These are phyloP conservation scores for Dipteronia sinensis DNA, from an alignment of 345 rosid genomes.

Conservation along the genomic window DNA sequence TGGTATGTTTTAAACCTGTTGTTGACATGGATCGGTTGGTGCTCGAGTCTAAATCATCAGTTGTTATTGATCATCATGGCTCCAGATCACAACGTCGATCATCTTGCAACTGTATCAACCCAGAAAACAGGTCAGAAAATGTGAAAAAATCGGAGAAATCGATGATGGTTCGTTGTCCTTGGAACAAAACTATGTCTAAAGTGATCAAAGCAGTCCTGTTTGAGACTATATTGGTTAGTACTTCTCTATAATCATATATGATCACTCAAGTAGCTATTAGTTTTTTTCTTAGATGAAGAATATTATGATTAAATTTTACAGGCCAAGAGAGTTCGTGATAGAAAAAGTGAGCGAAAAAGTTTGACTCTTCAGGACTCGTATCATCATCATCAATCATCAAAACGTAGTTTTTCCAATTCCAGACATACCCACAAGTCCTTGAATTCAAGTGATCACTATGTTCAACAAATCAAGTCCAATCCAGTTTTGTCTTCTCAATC, in stretches of 20 bases:
- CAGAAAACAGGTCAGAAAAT: constrained; percentile 10
- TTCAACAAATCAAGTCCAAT: background rate
- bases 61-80: background rate
- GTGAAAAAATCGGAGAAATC: constrained; percentile 5
- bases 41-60: constrained; percentile 19
- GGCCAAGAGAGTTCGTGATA: constrained; percentile 28
- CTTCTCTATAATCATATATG: background rate
- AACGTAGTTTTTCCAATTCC: background rate
- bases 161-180: constrained; percentile 4
- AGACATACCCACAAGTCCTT: constrained; percentile 1
- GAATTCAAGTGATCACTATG: constrained; percentile 2
- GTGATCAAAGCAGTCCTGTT: constrained; percentile 40
- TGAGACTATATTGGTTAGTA: constrained; percentile 39
- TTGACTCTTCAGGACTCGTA: constrained; percentile 13
- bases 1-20: constrained; percentile 49
- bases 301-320: constrained; percentile 10
- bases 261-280: background rate
- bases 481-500: constrained; percentile 14
- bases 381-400: constrained; percentile 20
- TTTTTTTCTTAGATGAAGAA: background rate
- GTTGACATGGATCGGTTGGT: constrained; percentile 34
- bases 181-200: constrained; percentile 32
- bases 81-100: background rate
- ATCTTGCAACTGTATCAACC: background rate
- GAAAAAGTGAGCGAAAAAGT: constrained; percentile 24